Percentiles rank a stretch among this genome's conserved stretches.
phyloP scores from a whole-genome alignment of 164 flowering plant species.

The Taxillus chinensis region DNA sequence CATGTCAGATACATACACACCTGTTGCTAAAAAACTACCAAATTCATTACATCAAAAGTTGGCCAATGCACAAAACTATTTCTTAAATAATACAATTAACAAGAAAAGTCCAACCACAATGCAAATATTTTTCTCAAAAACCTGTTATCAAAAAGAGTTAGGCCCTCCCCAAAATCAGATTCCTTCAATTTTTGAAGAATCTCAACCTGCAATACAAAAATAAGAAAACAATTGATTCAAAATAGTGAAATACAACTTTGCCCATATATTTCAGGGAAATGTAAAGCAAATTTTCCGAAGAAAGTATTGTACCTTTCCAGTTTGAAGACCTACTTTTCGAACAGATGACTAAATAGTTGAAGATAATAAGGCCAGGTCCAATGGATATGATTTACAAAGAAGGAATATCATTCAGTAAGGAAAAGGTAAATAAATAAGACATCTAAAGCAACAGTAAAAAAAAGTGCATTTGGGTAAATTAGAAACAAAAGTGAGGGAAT shows the following conservation, averaged over 20 bases:
- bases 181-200: constrained; percentile 41
- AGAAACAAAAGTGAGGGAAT: too few relatives aligned
- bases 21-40: too few relatives aligned
- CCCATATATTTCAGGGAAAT: too few relatives aligned
- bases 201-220: constrained; percentile 39
- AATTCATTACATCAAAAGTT: too few relatives aligned
- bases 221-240: neutral
- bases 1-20: too few relatives aligned
- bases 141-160: constrained; percentile 80
- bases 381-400: neutral
- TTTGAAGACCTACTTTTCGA: constrained; percentile 55
- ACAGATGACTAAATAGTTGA: constrained; percentile 42
- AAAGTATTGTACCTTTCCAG: constrained; percentile 59
- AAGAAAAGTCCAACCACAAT: constrained; percentile 6
- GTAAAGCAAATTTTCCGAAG: neutral
- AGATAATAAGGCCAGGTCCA: constrained; percentile 7
- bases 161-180: constrained; percentile 84
- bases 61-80: neutral
- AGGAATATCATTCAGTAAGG: neutral
- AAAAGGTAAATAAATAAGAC: too few relatives aligned
- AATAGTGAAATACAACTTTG: too few relatives aligned
- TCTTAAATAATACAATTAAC: neutral
- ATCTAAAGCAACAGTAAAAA: too few relatives aligned
- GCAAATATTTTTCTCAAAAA: constrained; percentile 14
- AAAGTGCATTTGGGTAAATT: too few relatives aligned